Conservation (phyloP, 768 basidiomycete species). For the Cytidiella melzeri region DNA sequence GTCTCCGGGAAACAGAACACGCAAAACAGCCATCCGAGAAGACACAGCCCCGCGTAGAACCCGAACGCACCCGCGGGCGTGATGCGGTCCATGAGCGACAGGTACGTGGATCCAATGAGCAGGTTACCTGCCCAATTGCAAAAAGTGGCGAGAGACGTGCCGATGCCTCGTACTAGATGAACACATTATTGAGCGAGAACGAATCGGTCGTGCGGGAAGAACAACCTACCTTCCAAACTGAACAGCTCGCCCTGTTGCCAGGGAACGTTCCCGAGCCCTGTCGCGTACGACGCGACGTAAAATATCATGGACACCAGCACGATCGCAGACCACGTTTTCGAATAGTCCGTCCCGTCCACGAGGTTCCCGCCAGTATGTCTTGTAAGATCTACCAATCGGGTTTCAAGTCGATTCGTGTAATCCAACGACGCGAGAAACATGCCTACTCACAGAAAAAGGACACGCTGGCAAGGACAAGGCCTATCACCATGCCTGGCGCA, state of each 20-base stretch:
- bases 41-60: conserved; percentile 69
- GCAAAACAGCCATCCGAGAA: conserved; percentile 65
- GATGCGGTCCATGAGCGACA: conserved; percentile 68
- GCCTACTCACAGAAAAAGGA: conserved; percentile 56
- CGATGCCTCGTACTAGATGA: conserved; percentile 61
- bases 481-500: conserved; percentile 67
- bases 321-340: conserved; percentile 55
- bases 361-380: conserved; percentile 53
- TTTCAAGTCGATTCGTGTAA: not conserved
- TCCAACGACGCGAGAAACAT: not conserved
- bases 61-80: conserved; percentile 74
- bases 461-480: conserved; percentile 55
- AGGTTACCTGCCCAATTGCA: conserved; percentile 78
- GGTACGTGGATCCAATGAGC: conserved; percentile 73
- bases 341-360: conserved; percentile 51
- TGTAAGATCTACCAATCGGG: conserved; percentile 52
- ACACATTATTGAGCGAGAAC: not conserved
- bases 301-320: conserved; percentile 79
- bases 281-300: conserved; percentile 79
- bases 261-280: conserved; percentile 72
- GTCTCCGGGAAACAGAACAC: conserved; percentile 74
- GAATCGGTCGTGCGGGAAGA: not conserved
- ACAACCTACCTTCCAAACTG: conserved; percentile 55
- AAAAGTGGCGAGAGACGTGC: conserved; percentile 67
- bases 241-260: conserved; percentile 90